Percentiles rank a stretch among this genome's conserved stretches.
Evolutionary conservation across 495 filamentous ascomycete species (phyloP).

Genomic region (Aspergillus homomorphus): DNA sequence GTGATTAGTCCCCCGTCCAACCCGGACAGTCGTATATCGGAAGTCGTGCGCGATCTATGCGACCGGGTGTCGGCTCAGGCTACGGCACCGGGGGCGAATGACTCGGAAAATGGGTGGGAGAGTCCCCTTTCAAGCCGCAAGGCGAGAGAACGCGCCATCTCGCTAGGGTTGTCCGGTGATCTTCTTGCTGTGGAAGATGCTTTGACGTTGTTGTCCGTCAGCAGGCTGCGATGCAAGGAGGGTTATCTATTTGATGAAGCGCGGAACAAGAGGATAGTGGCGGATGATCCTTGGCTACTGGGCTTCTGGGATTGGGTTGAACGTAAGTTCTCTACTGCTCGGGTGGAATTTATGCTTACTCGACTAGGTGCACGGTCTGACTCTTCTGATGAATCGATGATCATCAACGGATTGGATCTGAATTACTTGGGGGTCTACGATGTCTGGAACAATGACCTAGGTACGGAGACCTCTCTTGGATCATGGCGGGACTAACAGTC

Average conservation of each 20-base stretch:
- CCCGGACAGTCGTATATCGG: constrained; percentile 29
- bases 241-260: constrained; percentile 76
- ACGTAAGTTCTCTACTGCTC: constrained; percentile 44
- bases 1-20: constrained; percentile 32
- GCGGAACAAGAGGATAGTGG: constrained; percentile 63
- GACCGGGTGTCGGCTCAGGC: constrained; percentile 21
- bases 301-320: constrained; percentile 76
- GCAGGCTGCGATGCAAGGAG: constrained; percentile 56
- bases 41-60: constrained; percentile 30
- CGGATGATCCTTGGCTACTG: constrained; percentile 70
- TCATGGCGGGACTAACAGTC: constrained; percentile 9
- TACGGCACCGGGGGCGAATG: constrained; percentile 7
- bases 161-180: constrained; percentile 23
- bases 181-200: constrained; percentile 39
- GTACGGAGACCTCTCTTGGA: constrained; percentile 35
- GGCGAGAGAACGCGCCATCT: constrained; percentile 36
- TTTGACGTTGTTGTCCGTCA: constrained; percentile 44
- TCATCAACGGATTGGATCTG: constrained; percentile 69
- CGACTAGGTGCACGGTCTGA: constrained; percentile 58
- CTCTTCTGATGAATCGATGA: constrained; percentile 68
- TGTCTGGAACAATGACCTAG: constrained; percentile 75
- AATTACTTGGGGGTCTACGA: constrained; percentile 79
- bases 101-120: constrained; percentile 11
- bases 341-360: not conserved
- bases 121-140: constrained; percentile 45